Base-by-base conservation (phyloP, 306 rosid species). In the Pterocarpus macrocarpus region DNA sequence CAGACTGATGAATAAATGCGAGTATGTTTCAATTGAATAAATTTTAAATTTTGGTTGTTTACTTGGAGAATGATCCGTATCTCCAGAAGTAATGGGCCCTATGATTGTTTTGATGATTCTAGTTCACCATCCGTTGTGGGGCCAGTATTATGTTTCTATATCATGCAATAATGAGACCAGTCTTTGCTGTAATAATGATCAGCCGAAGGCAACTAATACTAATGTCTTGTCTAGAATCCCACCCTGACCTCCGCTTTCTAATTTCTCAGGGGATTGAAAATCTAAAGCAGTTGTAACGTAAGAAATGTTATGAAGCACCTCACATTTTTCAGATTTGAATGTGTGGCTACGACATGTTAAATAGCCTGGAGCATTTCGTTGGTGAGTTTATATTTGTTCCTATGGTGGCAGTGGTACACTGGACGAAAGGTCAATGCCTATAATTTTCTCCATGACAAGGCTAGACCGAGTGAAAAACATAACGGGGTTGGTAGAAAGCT, bases 1-100 rank as follows among this genome's bases (percentile, higher is more conserved):
- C 97, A 86, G 81, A 89, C 84, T 68, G 97, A 86, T 17, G 97
- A 91, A 38, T 84, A 83, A 74, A 83, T 87, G 98, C 91, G 84
- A 91, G 98, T 85, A 61, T 63, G 35, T 70, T 69, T 71, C 71
- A 80, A 69, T 56, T 59, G 35, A 34, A 35, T 36, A 79, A 13
- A 43, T 71, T 53, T 72, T 43, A 49, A 38, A 32, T 44, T 67
- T 58, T 34, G 64, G 49, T 17, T 16, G 62, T 71, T 63, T 72
- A 55, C 30, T 64, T 30, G 11, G 57, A 14, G 10, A 55, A 39
- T 30, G 68, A 35, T 28, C n/a, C 4, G 13, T 73, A 49, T n/a
- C n/a, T 44, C 56, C 47, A 2, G 28, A 16, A 50, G 65, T 59
- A 65, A 66, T 67, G 15, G 62, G 14, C 69, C 10, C 58, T 73